Base-by-base conservation (phyloP, 1,139 yeast species). In the Geotrichum carabidarum region DNA sequence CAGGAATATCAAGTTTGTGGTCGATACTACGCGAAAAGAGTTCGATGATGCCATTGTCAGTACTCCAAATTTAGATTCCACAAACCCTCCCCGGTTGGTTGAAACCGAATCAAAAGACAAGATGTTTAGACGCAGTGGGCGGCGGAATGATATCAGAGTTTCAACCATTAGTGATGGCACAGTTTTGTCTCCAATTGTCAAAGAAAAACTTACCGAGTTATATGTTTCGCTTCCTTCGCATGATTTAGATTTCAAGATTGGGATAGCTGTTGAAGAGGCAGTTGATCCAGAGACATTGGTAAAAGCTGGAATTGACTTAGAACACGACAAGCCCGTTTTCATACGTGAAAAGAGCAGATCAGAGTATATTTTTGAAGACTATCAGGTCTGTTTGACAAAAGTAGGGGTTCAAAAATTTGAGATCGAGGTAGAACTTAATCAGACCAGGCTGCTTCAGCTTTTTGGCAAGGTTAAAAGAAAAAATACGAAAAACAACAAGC, bases 361-460 rank as follows among this genome's bases (percentile, higher is more conserved):
- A 14, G 36, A 18, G 34, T 36, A 18, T 27, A 35, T 9, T 5
- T 48, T 41, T 22, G 43, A 41, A 17, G 47, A 48, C n/a, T 42
- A 42, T 15, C 42, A 42, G 31, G 12, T 42, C 11, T 48, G 47
- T 14, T 35, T 48, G 31, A 48, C 51, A 2, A n/a, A 41, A 4
- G 51, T 48, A 5, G 47, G 22, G 4, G 8, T 6, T 1, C 27
- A 22, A 22, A 42, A 41, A 15, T 30, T 18, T n/a, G 51, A 48
- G 34, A 31, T 48, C 30, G 51, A 48, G 42, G 41, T 48, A 22
- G 51, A 48, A 35, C 40, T 48, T 11, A 31, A 42, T 34, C 46
- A 42, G 15, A 12, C 41, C 34, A 48, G 14, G 32, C 22, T 48
- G 42, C 56, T 48, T 18, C 18, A 34, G 8, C 40, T 34, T 1